Evolutionary conservation across 2,329 filamentous ascomycete species (phyloP).

Genomic region (Fusarium sulawesiense): DNA sequence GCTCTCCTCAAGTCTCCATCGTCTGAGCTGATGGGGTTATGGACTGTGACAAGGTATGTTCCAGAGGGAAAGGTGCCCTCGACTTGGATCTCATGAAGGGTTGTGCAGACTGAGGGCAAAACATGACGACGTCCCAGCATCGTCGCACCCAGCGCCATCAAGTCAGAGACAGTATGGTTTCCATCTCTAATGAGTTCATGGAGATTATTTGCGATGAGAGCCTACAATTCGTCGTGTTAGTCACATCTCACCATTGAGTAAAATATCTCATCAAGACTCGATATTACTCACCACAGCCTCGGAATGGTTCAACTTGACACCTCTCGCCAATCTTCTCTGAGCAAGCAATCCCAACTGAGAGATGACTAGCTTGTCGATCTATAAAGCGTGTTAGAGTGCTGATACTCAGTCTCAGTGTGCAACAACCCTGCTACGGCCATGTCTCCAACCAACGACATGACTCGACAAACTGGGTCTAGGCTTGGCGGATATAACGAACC

Average conservation of each 20-base stretch:
- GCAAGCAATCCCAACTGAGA: slow-evolving; percentile 89
- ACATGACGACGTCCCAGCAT: slow-evolving; percentile 96
- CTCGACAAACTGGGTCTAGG: slow-evolving; percentile 21
- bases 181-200: slow-evolving; percentile 99
- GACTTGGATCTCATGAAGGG: slow-evolving; percentile 87
- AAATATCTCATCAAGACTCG: not conserved
- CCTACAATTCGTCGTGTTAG: slow-evolving; percentile 56
- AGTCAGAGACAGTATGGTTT: slow-evolving; percentile 87
- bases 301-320: slow-evolving; percentile 88
- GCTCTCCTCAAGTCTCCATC: slow-evolving; percentile 89
- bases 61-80: slow-evolving; percentile 93
- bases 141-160: slow-evolving; percentile 90
- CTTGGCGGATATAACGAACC: slow-evolving; percentile 50
- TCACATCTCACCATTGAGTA: not conserved
- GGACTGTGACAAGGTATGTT: slow-evolving; percentile 94
- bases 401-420: not conserved
- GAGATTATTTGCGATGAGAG: slow-evolving; percentile 86
- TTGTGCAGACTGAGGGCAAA: slow-evolving; percentile 80
- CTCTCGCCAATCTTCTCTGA: slow-evolving; percentile 87
- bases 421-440: slow-evolving; percentile 38
- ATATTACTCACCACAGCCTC: slow-evolving; percentile 77
- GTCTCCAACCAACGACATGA: slow-evolving; percentile 22
- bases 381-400: slow-evolving; percentile 24
- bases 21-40: slow-evolving; percentile 86
- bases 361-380: slow-evolving; percentile 97